Evolutionary conservation across 192 early-diverging fungal species (phyloP).

Genomic region (Endogone sp.): DNA sequence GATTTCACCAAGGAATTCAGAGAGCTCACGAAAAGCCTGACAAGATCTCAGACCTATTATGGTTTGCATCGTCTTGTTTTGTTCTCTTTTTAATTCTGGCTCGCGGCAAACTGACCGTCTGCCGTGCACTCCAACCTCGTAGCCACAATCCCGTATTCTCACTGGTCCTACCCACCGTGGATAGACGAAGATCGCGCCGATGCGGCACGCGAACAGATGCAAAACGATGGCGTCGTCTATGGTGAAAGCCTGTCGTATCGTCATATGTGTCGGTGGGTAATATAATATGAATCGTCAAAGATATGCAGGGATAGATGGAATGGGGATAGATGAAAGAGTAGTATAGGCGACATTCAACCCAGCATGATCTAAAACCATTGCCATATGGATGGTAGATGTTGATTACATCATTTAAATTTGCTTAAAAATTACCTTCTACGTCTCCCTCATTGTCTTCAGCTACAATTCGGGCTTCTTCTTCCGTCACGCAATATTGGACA

Average conservation of each 20-base stretch:
- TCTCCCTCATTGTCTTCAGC: constrained; percentile 7
- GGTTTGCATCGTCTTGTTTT: constrained; percentile 21
- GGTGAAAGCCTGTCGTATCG: constrained; percentile 65
- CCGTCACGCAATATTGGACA: constrained; percentile 61
- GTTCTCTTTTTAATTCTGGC: background rate
- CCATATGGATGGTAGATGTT: background rate
- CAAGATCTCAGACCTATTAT: constrained; percentile 49
- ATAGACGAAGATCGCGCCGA: constrained; percentile 61
- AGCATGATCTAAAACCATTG: no score
- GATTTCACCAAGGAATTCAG: constrained; percentile 64
- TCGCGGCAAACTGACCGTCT: background rate
- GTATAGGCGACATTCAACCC: background rate
- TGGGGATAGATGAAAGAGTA: background rate
- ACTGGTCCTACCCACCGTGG: constrained; percentile 57
- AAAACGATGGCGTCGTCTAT: constrained; percentile 47
- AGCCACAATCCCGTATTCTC: constrained; percentile 66
- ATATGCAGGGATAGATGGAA: background rate
- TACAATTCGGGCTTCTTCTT: constrained; percentile 78
- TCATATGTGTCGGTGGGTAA: constrained; percentile 68
- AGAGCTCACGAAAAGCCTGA: constrained; percentile 36
- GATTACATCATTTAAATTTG: background rate
- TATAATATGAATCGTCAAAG: background rate
- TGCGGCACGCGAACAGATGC: constrained; percentile 51
- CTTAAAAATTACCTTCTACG: background rate
- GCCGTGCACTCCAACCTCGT: constrained; percentile 21